Conservation (phyloP, 495 filamentous ascomycete genomes). For the Tetracladium marchalianum region DNA sequence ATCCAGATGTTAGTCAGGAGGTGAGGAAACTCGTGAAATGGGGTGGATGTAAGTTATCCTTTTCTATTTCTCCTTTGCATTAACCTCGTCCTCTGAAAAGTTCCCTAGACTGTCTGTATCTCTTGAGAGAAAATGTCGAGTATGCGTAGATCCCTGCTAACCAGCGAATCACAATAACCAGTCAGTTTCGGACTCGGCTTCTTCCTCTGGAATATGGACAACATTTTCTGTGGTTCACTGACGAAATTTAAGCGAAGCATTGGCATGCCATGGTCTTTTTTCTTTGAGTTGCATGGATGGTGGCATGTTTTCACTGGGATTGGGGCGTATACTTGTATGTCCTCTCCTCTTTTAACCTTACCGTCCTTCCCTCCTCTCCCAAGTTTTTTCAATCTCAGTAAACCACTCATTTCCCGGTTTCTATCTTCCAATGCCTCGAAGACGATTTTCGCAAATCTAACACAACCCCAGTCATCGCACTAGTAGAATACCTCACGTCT, state of each 20-base stretch:
- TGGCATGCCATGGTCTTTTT: slow-evolving; percentile 41
- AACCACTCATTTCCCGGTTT: not conserved
- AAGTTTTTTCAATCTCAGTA: not conserved
- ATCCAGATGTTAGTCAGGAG: slow-evolving; percentile 8
- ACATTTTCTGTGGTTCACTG: slow-evolving; percentile 29
- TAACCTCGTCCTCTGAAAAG: no score
- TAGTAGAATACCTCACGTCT: slow-evolving; percentile 21
- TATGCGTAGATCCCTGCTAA: not conserved
- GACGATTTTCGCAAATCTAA: not conserved
- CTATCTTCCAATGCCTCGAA: not conserved
- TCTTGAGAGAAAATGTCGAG: slow-evolving; percentile 3
- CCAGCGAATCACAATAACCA: not conserved
- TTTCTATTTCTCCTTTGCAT: slow-evolving; percentile 1
- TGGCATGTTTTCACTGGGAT: slow-evolving; percentile 48
- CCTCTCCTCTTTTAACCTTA: not conserved
- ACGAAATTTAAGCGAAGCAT: slow-evolving; percentile 24
- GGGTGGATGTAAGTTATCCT: slow-evolving; percentile 16
- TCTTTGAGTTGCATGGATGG: slow-evolving; percentile 51
- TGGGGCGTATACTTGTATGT: slow-evolving; percentile 27
- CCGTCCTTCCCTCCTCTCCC: not conserved
- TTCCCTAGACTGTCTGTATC: no score
- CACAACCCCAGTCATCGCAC: slow-evolving; percentile 14
- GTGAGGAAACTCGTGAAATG: slow-evolving; percentile 12
- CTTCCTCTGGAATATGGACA: slow-evolving; percentile 40
- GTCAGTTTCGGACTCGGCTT: slow-evolving; percentile 28